Percentiles rank a stretch among this genome's conserved stretches.
phyloP scores from a whole-genome alignment of 1,284 basidiomycete genomes.

The Ceratobasidium papillatum region DNA sequence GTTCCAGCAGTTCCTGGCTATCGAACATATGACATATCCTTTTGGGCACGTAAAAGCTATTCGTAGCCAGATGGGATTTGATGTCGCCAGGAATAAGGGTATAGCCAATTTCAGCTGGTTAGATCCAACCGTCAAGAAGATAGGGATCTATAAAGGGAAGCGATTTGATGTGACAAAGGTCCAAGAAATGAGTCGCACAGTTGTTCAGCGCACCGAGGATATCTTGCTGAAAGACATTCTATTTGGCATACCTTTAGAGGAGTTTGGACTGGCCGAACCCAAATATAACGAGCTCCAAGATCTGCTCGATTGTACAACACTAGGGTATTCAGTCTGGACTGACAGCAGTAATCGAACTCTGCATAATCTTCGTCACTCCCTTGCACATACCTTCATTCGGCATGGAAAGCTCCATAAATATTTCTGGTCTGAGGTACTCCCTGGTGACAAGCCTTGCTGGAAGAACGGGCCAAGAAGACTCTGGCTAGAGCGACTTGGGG shows the following conservation, averaged over 20 bases:
- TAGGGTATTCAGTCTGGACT: not conserved
- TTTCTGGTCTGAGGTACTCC: not conserved
- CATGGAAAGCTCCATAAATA: not conserved
- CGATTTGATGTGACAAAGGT: not conserved
- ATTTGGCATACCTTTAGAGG: not conserved
- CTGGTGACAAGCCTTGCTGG: not conserved
- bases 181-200: not conserved
- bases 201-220: not conserved
- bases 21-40: not conserved
- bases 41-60: not conserved
- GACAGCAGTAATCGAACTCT: not conserved
- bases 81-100: not conserved
- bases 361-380: not conserved
- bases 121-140: not conserved
- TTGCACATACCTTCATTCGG: not conserved
- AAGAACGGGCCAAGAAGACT: not conserved
- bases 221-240: not conserved
- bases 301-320: not conserved
- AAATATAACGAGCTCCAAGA: not conserved
- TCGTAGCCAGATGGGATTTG: not conserved
- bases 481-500: conserved; percentile 1
- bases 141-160: not conserved
- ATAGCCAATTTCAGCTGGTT: not conserved
- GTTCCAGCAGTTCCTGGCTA: not conserved
- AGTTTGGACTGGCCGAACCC: not conserved